Base-by-base conservation (phyloP, 1,284 basidiomycete genomes). In the Fomes fomentarius region DNA sequence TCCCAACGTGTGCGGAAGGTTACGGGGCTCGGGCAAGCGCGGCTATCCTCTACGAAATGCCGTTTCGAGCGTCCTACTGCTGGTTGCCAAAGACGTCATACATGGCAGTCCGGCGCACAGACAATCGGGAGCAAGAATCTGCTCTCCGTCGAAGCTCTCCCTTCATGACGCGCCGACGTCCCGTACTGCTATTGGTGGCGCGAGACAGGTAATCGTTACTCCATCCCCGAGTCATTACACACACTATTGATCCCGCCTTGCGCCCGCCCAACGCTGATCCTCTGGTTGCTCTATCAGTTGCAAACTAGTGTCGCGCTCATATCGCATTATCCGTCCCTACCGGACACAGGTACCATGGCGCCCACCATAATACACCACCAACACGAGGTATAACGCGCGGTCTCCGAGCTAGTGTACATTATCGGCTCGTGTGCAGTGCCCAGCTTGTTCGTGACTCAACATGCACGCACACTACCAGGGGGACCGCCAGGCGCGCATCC, bases 121-220 rank as follows among this genome's bases (percentile, higher is more conserved):
- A n/a, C n/a, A 7, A 41, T 40, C 50, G 37, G 37, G 44, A 12
- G 15, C 43, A 39, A 40, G 8, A 28, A 48, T 53, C 46, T 48
- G 31, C 46, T 25, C 22, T 24, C 22, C 24, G 44, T 22, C 33
- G 19, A 28, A 7, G 26, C 17, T 24, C 22, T n/a, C 21, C 3
- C 11, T 25, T 17, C 44, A 14, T 37, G 22, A 37, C 44, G 44
- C 22, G 37, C 44, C 44, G 44, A 46, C 33, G 24, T 46, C 33
- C 44, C 44, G 44, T 14, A 25, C 4, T 4, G 15, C 44, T 46
- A 44, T 46, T 22, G 22, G 21, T 15, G 31, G 15, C 34, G 17
- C 14, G 24, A n/a, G n/a, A 15, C n/a, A 35, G 31, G 34, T 37
- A n/a, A 46, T 35, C 34, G 9, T 46, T 46, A 46, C 44, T 46